Evolutionary conservation across 129 eudicot species (phyloP), one percentile per base, ranked within the genome.

Genomic region (Centella asiatica): DNA sequence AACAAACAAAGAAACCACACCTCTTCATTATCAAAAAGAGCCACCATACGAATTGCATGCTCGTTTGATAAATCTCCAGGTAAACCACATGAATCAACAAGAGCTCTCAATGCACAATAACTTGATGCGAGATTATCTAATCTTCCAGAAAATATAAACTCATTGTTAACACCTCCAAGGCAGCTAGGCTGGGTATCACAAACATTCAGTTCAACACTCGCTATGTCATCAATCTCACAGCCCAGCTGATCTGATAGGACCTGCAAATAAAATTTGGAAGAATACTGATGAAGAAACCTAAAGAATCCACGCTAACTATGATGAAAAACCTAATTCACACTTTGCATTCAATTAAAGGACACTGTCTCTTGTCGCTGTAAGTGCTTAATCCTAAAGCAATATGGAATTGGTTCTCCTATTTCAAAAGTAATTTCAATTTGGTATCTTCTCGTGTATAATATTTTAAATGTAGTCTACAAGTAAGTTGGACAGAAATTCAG

Each of bases 161-260:
- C 97, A 54, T 90, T 75, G 65, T 79, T 79, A 11, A 84, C 89
- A 73, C 97, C 97, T 65, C 95, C 97, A 57, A 90, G 88, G 64
- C 94, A 83, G 72, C 97, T 86, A 48, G 97, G 95, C 62, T 90
- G 97, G 25, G 93, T 86, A 62, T 90, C 97, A 76, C 97, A 90
- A 36, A 86, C 76, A 74, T 90, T 86, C 46, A 90, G 69, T 64
- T 90, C 97, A 32, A 90, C 65, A 72, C 76, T 83, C 19, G 69
- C 82, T 62, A 90, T 81, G 67, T 90, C 94, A 66, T 81, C 87
- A 67, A 61, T 71, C 42, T 62, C 58, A 73, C 95, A 90, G 25
- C 82, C 80, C 60, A 90, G 72, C 74, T 90, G 90, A 29, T 83
- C 83, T 25, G 95, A 83, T 69, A 90, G 69, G 26, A 90, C 76